These are phyloP conservation scores for Abrus pulchellus DNA, from an alignment of 306 rosid genomes.

Conservation along the genomic window DNA sequence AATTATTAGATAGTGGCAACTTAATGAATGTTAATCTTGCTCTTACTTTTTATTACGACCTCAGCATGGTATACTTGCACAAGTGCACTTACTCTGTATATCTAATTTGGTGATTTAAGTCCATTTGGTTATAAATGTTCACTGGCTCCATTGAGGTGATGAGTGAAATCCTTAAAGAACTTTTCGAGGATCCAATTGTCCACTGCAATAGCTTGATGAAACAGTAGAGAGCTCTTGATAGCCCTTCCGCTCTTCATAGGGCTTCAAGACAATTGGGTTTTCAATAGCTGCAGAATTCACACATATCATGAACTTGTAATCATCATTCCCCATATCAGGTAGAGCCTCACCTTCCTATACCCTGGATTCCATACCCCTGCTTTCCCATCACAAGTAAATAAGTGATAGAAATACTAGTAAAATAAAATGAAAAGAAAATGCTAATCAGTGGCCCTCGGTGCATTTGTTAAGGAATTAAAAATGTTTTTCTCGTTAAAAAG, in stretches of 20 bases:
- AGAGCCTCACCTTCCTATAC: conserved; percentile 63
- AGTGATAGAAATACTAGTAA: not conserved
- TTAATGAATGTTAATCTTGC: conserved; percentile 14
- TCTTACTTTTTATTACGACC: not conserved
- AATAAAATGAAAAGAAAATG: too few species aligned
- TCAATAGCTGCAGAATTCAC: conserved; percentile 67
- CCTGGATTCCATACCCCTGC: conserved; percentile 79
- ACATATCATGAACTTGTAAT: conserved; percentile 69
- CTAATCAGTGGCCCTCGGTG: too few species aligned
- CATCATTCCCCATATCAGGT: conserved; percentile 67
- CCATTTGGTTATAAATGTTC: not conserved
- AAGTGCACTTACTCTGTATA: not conserved
- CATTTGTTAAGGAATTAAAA: too few species aligned
- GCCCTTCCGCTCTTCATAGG: conserved; percentile 72
- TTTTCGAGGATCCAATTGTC: conserved; percentile 71
- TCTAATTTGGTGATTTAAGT: conserved; percentile 11
- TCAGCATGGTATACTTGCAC: conserved; percentile 14
- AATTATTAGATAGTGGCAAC: conserved; percentile 24
- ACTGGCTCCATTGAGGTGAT: not conserved
- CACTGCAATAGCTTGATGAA: conserved; percentile 79
- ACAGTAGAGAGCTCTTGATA: conserved; percentile 69
- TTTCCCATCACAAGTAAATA: not conserved
- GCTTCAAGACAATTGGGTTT: conserved; percentile 61
- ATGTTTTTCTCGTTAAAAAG: too few species aligned
- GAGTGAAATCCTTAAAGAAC: conserved; percentile 62